These are phyloP conservation scores for Fusarium sp. DNA, from an alignment of 2,329 filamentous ascomycete species.

Conservation along the genomic window DNA sequence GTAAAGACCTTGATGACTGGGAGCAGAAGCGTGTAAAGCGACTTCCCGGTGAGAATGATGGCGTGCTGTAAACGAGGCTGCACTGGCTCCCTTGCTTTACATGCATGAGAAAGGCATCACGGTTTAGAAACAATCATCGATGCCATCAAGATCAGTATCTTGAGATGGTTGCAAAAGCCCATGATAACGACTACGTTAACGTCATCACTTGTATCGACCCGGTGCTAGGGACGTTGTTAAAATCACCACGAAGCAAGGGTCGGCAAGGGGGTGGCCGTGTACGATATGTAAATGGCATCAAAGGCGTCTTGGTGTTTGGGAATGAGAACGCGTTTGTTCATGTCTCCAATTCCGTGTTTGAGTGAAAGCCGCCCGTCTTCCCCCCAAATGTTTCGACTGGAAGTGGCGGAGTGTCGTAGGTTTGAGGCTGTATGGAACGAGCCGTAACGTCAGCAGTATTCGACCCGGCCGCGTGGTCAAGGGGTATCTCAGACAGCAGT, in stretches of 20 bases:
- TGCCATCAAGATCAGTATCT: constrained; percentile 13
- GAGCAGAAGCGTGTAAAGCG: constrained; percentile 95
- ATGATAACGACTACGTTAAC: constrained; percentile 15
- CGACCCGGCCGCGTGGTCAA: constrained; percentile 24
- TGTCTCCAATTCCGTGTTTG: constrained; percentile 11
- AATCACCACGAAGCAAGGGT: constrained; percentile 34
- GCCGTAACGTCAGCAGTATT: constrained; percentile 34
- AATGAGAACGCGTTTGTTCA: constrained; percentile 16
- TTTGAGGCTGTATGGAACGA: constrained; percentile 33
- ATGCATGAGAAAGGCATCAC: constrained; percentile 19
- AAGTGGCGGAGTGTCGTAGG: neutral
- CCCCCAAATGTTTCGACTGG: neutral
- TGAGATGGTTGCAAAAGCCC: constrained; percentile 13
- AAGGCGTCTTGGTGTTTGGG: constrained; percentile 34
- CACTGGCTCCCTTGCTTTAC: constrained; percentile 30
- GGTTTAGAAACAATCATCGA: constrained; percentile 11
- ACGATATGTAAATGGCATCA: constrained; percentile 31
- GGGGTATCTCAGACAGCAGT: constrained; percentile 5
- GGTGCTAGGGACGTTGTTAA: constrained; percentile 1
- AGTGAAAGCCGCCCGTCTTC: neutral
- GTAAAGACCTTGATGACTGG: constrained; percentile 95
- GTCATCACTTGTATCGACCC: constrained; percentile 16
- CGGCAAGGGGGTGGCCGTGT: constrained; percentile 19
- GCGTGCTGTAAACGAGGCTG: constrained; percentile 65
- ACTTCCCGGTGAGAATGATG: constrained; percentile 90